Conservation (phyloP, 2,329 filamentous ascomycete species). For the Cercospora brassicicola region DNA sequence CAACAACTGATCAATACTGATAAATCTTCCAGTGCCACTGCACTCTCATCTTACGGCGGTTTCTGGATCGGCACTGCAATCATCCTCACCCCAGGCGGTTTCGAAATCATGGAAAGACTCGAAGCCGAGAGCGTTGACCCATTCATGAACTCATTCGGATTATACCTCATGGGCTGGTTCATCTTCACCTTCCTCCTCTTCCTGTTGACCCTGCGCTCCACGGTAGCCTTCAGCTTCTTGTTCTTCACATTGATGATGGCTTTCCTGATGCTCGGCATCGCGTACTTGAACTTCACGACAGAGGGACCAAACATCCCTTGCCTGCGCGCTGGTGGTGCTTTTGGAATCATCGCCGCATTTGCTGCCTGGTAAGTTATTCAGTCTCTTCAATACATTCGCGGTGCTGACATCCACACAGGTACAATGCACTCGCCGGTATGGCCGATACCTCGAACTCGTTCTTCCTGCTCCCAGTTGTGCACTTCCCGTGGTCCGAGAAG, state of each 20-base stretch:
- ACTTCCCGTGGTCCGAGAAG: constrained; percentile 92
- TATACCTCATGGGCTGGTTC: constrained; percentile 62
- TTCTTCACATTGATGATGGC: constrained; percentile 60
- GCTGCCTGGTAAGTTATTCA: constrained; percentile 46
- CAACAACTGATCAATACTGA: not conserved
- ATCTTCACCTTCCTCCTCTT: constrained; percentile 60
- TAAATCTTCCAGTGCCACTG: constrained; percentile 58
- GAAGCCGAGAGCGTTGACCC: constrained; percentile 41
- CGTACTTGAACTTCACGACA: constrained; percentile 51
- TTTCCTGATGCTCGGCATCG: constrained; percentile 59
- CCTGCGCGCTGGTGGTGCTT: constrained; percentile 55
- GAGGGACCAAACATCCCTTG: constrained; percentile 45
- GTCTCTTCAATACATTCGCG: not conserved
- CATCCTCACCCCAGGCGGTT: constrained; percentile 57
- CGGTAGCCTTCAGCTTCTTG: constrained; percentile 58
- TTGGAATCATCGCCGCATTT: constrained; percentile 56
- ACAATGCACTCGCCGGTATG: constrained; percentile 57
- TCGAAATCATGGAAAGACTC: constrained; percentile 51
- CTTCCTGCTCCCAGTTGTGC: constrained; percentile 86
- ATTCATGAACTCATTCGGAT: constrained; percentile 56
- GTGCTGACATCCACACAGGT: constrained; percentile 32
- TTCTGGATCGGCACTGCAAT: constrained; percentile 64
- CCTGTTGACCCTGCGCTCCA: constrained; percentile 57
- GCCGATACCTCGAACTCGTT: constrained; percentile 66
- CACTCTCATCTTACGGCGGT: constrained; percentile 61